Base-by-base conservation (phyloP, 2,329 filamentous ascomycete genomes). In the Myriangium duriaei region DNA sequence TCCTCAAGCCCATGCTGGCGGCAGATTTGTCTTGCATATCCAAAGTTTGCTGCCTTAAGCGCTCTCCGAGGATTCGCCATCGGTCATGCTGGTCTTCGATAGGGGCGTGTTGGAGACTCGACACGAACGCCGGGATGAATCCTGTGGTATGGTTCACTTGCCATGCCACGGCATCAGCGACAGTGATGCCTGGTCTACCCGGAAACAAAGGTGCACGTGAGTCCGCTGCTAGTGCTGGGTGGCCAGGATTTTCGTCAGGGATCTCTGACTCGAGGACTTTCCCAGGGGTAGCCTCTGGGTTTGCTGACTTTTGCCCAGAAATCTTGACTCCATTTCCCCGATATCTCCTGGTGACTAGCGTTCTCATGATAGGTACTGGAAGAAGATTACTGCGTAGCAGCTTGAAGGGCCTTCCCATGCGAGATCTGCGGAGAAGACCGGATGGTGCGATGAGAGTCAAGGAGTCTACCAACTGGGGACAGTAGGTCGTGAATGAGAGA, bases 381-480 rank as follows among this genome's bases (percentile, higher is more conserved):
- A 86, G 52, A 15, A 75, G 50, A 1, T 69, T 71, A 4, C 69
- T 69, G 53, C 84, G 84, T 6, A 85, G 62, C 13, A 85, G 47
- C 38, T 69, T 69, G 49, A 71, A 76, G 44, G 67, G 65, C 57
- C 70, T 69, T 41, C 70, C 69, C 40, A 84, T 68, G 49, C 80
- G 74, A 11, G 63, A 61, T 4, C 62, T 58, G n/a, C 80, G 69
- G 34, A 94, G 73, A 31, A 94, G 65, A 0, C 87, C 87, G 0
- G 78, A 69, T 0, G 87, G 85, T 0, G 85, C 84, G 30, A 95
- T 69, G 4, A 94, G 70, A 9, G 91, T 67, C 14, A 95, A 65
- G 7, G 70, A 73, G 10, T 70, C 68, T 11, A 94, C 68, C 40
- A 88, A 63, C 33, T 72, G 58, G 0, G 81, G 74, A 50, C 84